These are phyloP conservation scores for Stephania japonica DNA, from an alignment of 164 flowering plant species.

Conservation along the genomic window DNA sequence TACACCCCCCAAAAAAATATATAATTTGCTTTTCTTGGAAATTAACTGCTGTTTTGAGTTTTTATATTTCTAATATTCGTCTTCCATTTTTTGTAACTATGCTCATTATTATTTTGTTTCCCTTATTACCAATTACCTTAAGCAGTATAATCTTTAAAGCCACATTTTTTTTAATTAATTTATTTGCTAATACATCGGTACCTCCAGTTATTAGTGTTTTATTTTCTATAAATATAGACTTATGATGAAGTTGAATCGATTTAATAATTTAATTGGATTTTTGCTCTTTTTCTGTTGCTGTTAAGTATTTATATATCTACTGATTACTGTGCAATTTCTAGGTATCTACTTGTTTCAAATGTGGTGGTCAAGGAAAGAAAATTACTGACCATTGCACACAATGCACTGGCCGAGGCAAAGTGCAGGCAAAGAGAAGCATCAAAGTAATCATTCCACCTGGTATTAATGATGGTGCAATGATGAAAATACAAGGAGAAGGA, in stretches of 20 bases:
- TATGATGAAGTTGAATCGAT: no score
- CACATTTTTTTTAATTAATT: no score
- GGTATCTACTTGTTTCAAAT: constrained; percentile 79
- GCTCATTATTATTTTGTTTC: no score
- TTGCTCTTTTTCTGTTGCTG: background rate
- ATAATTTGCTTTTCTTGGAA: no score
- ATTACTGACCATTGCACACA: constrained; percentile 60
- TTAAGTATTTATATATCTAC: background rate
- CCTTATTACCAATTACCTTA: no score
- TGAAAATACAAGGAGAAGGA: constrained; percentile 85
- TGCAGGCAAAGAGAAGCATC: constrained; percentile 41
- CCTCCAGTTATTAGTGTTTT: background rate
- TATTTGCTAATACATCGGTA: no score
- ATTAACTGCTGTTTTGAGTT: no score
- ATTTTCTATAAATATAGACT: no score
- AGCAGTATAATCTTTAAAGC: no score
- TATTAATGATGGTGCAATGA: constrained; percentile 61
- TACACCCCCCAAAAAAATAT: no score
- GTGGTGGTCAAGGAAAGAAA: constrained; percentile 73
- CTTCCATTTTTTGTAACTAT: no score
- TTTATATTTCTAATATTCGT: no score
- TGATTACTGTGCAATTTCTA: constrained; percentile 19
- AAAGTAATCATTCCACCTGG: constrained; percentile 77
- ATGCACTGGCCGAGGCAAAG: constrained; percentile 64
- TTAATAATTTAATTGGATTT: background rate